Evolutionary conservation across 2,329 filamentous ascomycete genomes (phyloP).

Genomic region (Cordyceps farinosa): DNA sequence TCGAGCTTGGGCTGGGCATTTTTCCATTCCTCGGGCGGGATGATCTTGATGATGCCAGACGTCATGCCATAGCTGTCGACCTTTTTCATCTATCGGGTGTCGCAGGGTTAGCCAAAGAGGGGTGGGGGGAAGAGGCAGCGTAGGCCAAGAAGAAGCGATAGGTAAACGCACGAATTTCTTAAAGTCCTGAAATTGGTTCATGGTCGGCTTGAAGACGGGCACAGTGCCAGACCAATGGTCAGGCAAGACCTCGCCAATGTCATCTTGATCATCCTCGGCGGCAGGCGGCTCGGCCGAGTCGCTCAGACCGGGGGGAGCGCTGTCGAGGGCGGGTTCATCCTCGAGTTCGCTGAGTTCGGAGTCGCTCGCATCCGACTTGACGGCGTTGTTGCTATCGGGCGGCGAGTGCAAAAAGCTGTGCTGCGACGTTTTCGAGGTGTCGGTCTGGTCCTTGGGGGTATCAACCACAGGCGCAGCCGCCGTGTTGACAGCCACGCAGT

Average conservation of each 20-base stretch:
- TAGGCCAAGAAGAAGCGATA: not conserved
- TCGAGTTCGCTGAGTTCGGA: slow-evolving; percentile 66
- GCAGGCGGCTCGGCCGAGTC: slow-evolving; percentile 25
- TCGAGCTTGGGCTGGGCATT: slow-evolving; percentile 73
- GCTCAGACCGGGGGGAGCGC: slow-evolving; percentile 19
- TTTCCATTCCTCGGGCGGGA: slow-evolving; percentile 92
- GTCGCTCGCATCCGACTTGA: slow-evolving; percentile 57
- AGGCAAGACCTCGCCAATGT: slow-evolving; percentile 75
- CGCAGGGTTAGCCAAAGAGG: slow-evolving; percentile 14
- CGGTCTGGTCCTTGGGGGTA: slow-evolving; percentile 28
- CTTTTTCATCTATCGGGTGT: slow-evolving; percentile 60
- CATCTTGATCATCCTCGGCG: slow-evolving; percentile 44
- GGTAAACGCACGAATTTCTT: slow-evolving; percentile 69
- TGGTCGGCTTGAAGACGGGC: slow-evolving; percentile 91
- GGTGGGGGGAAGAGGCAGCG: not conserved
- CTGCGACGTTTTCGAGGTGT: slow-evolving; percentile 34
- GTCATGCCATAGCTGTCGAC: slow-evolving; percentile 96
- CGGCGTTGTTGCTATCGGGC: slow-evolving; percentile 59
- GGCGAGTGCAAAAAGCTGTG: slow-evolving; percentile 57
- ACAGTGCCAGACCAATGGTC: slow-evolving; percentile 90
- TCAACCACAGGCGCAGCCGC: slow-evolving; percentile 24
- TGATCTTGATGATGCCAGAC: slow-evolving; percentile 93
- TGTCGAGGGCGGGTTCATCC: slow-evolving; percentile 43
- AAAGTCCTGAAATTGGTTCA: slow-evolving; percentile 93
- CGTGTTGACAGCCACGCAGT: slow-evolving; percentile 7